These are phyloP conservation scores for Entomortierella lignicola DNA, from an alignment of 192 early-diverging fungal genomes.

Conservation along the genomic window DNA sequence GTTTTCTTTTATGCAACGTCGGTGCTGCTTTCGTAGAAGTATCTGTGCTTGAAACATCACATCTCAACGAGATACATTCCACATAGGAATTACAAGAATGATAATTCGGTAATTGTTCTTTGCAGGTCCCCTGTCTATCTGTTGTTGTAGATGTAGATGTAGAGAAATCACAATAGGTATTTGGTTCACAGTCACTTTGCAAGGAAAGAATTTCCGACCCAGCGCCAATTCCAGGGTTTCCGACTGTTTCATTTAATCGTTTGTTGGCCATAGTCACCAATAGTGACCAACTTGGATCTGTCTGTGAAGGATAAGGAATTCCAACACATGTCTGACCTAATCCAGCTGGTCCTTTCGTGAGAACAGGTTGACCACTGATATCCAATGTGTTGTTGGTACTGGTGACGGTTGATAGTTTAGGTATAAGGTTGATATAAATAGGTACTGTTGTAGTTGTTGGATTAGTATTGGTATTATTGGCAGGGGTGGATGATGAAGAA, in stretches of 20 bases:
- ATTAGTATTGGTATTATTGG: background rate
- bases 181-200: slow-evolving; percentile 28
- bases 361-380: slow-evolving; percentile 18
- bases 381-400: background rate
- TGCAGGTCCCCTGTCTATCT: slow-evolving; percentile 5
- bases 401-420: background rate
- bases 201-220: slow-evolving; percentile 15
- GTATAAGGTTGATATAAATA: background rate
- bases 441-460: background rate
- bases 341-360: background rate
- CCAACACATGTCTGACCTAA: slow-evolving; percentile 25
- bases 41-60: background rate
- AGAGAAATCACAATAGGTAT: slow-evolving; percentile 25
- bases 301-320: slow-evolving; percentile 3
- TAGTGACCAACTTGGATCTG: background rate
- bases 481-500: too few species aligned
- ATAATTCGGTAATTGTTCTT: slow-evolving; percentile 28
- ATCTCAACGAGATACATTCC: slow-evolving; percentile 28
- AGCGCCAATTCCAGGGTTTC: slow-evolving; percentile 11
- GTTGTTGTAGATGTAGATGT: background rate
- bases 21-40: background rate
- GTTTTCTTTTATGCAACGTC: background rate
- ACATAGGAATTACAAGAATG: slow-evolving; percentile 29
- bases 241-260: slow-evolving; percentile 12
- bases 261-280: slow-evolving; percentile 24